Evolutionary conservation across 352 stramenopile genomes (phyloP), one percentile per base, ranked within the genome.

Genomic region (Phytophthora kernoviae): DNA sequence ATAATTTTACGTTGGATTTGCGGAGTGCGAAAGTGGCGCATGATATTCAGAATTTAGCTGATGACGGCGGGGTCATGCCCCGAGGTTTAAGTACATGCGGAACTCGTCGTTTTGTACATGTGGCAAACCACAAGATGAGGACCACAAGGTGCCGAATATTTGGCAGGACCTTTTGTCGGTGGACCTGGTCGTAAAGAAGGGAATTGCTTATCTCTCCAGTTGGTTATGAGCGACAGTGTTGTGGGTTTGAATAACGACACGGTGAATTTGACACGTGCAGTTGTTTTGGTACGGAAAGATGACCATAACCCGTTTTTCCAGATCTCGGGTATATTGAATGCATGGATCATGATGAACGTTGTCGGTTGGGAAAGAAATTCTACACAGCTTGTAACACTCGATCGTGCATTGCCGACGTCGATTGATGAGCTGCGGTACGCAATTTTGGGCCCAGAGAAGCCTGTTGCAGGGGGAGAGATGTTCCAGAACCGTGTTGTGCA

Each of bases 251-350:
- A 21, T 26, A 24, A 12, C 1, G 36, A 59, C 4, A 40, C 45
- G 41, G 2, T 73, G 45, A 58, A 33, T 17, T 24, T 68, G n/a
- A 42, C 1, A 24, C 53, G 20, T 5, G 65, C 55, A 0, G 54
- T 83, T 12, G 24, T 79, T 11, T 2, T 84, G 12, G 53, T 68
- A n/a, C 46, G 74, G 22, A 74, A 67, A 36, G 64, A 84, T 45
- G 74, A 79, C 26, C 71, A 79, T 52, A 84, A 81, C 40, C 71
- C 71, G 20, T 84, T 79, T 40, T 81, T 79, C 50, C 71, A 80
- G 58, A 59, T 81, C 32, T 73, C 71, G 8, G 60, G 57, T 2
- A 65, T 63, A 24, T 36, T 81, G 7, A 79, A 79, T 47, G 65
- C 71, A 8, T 81, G 68, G 68, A 54, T 68, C 30, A 53, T 74